Conservation (phyloP, 352 stramenopile genomes). For the Phytophthora niederhauseri region DNA sequence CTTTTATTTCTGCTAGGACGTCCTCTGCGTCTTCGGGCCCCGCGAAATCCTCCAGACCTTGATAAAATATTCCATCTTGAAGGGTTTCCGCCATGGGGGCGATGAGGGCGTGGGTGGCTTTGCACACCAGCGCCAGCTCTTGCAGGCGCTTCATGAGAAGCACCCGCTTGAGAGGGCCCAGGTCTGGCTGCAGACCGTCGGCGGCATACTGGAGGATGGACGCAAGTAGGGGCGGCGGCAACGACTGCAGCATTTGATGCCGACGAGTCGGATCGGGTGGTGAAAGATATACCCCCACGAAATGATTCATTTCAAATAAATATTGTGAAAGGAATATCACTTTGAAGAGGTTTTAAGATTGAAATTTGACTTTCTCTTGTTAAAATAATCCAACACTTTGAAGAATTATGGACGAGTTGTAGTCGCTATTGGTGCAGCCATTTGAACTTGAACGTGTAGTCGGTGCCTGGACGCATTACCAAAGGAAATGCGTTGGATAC, state of each 20-base stretch:
- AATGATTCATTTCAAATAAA: too few species aligned
- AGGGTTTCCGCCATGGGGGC: not conserved
- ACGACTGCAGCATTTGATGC: not conserved
- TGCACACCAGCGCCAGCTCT: constrained; percentile 5
- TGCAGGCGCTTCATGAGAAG: not conserved
- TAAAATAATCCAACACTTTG: not conserved
- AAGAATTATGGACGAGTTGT: not conserved
- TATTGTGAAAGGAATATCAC: too few species aligned
- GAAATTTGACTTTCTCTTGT: too few species aligned
- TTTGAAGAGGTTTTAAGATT: too few species aligned
- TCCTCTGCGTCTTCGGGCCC: not conserved
- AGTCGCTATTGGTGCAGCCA: constrained; percentile 29
- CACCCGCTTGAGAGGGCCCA: not conserved
- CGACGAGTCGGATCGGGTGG: too few species aligned
- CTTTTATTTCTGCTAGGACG: not conserved
- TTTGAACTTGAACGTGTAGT: constrained; percentile 47
- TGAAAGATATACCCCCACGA: too few species aligned
- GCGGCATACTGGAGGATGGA: not conserved
- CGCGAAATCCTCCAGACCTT: not conserved
- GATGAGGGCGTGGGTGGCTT: not conserved
- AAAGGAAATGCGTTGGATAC: not conserved
- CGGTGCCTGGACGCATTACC: constrained; percentile 18
- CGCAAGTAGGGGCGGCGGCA: not conserved
- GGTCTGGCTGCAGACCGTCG: not conserved
- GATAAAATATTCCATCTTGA: not conserved